Evolutionary conservation across 805 yeast species (phyloP).

Genomic region (Wickerhamiella kurtzmanii): DNA sequence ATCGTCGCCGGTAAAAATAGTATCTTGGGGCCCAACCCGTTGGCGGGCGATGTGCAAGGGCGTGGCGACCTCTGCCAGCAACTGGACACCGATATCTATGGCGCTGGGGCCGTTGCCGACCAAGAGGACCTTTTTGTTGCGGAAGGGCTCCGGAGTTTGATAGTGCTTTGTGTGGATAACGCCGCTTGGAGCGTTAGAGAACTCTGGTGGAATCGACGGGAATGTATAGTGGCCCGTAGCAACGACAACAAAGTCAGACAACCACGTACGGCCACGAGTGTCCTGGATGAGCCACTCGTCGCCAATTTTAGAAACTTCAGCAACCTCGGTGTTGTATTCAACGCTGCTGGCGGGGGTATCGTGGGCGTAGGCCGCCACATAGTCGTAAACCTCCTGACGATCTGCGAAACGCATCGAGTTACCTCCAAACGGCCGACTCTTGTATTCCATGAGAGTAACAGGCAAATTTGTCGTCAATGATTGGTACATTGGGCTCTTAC

Average conservation of each 20-base stretch:
- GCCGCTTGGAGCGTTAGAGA: slow-evolving; percentile 22
- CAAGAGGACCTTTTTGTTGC: slow-evolving; percentile 38
- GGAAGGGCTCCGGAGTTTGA: slow-evolving; percentile 34
- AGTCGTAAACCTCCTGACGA: slow-evolving; percentile 45
- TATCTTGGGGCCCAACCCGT: slow-evolving; percentile 28
- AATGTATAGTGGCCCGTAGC: slow-evolving; percentile 51
- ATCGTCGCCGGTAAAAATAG: slow-evolving; percentile 25
- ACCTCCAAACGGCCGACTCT: slow-evolving; percentile 36
- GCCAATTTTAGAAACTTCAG: slow-evolving; percentile 27
- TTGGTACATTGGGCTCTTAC: slow-evolving; percentile 41
- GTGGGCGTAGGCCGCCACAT: slow-evolving; percentile 40
- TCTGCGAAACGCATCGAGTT: slow-evolving; percentile 41
- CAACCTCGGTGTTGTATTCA: slow-evolving; percentile 36
- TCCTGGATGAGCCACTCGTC: slow-evolving; percentile 35
- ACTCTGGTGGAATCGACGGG: slow-evolving; percentile 45
- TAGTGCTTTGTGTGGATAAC: slow-evolving; percentile 47
- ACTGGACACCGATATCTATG: slow-evolving; percentile 53
- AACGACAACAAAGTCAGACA: slow-evolving; percentile 46
- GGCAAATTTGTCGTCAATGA: slow-evolving; percentile 56
- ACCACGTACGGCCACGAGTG: slow-evolving; percentile 15
- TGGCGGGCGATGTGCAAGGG: slow-evolving; percentile 38
- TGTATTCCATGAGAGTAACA: slow-evolving; percentile 50
- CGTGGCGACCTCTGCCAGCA: slow-evolving; percentile 32
- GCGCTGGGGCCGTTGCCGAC: slow-evolving; percentile 77
- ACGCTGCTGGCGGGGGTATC: slow-evolving; percentile 22